These are phyloP conservation scores for Clavispora santaluciae DNA, from an alignment of 805 yeast genomes.

Conservation along the genomic window DNA sequence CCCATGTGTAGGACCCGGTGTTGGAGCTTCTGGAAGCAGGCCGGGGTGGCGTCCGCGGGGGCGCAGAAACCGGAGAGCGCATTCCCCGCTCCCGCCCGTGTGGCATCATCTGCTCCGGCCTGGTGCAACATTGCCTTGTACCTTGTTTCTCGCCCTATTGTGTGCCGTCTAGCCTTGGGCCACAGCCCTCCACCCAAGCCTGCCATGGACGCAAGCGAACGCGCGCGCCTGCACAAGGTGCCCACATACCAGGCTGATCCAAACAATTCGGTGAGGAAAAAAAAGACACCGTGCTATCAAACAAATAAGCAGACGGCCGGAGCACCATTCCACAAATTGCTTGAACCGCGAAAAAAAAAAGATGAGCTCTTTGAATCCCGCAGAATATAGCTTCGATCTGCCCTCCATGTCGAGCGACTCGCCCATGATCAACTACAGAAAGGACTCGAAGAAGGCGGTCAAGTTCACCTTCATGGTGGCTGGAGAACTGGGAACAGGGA, in stretches of 20 bases:
- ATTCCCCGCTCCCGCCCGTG: no score
- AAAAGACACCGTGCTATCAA: neutral
- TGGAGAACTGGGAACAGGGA: slow-evolving; percentile 75
- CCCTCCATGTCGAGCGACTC: slow-evolving; percentile 26
- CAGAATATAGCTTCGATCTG: slow-evolving; percentile 21
- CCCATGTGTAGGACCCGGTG: no score
- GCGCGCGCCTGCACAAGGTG: neutral
- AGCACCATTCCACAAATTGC: neutral
- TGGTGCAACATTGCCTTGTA: no score
- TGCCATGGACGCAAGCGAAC: neutral
- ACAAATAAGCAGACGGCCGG: neutral
- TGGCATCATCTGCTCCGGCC: no score
- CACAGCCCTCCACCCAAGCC: neutral
- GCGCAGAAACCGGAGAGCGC: no score
- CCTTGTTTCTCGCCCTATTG: neutral
- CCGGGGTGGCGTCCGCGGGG: no score
- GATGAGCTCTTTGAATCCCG: neutral
- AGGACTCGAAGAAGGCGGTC: slow-evolving; percentile 68
- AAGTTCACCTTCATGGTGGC: slow-evolving; percentile 69
- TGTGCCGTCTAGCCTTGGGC: neutral
- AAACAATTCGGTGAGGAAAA: slow-evolving; percentile 1
- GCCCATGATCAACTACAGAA: slow-evolving; percentile 49
- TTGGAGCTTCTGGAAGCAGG: no score
- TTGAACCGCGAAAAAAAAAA: neutral
- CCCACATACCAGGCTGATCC: slow-evolving; percentile 3